Percentiles rank a stretch among this genome's conserved stretches.
phyloP scores from a whole-genome alignment of 495 filamentous ascomycete species.

The Penicillium canariense region DNA sequence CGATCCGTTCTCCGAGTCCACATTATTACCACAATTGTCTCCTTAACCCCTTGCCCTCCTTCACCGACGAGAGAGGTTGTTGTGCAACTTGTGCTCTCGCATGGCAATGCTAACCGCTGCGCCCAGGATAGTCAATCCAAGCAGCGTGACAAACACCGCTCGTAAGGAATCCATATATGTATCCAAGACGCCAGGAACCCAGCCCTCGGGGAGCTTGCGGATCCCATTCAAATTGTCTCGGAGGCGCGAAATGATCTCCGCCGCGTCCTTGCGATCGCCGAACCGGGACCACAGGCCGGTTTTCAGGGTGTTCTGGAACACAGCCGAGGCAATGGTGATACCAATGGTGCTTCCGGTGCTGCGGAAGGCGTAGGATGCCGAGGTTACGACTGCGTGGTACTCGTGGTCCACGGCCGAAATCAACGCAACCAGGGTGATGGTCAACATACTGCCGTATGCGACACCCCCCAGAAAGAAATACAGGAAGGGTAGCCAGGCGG shows the following conservation, averaged over 20 bases:
- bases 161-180: constrained; percentile 75
- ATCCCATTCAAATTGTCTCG: constrained; percentile 75
- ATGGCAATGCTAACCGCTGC: constrained; percentile 63
- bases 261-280: constrained; percentile 61
- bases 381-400: constrained; percentile 83
- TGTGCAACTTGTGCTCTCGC: constrained; percentile 77
- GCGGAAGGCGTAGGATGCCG: constrained; percentile 77
- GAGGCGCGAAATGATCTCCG: constrained; percentile 65
- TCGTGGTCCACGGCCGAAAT: constrained; percentile 79
- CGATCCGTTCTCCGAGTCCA: no score
- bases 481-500: constrained; percentile 62
- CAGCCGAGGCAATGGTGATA: constrained; percentile 69
- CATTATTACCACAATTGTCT: no score
- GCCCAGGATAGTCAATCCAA: constrained; percentile 60
- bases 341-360: constrained; percentile 82
- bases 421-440: constrained; percentile 72
- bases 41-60: background rate
- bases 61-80: constrained; percentile 59
- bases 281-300: constrained; percentile 63
- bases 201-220: constrained; percentile 62
- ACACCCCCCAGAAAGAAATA: constrained; percentile 66
- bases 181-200: constrained; percentile 65
- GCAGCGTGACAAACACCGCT: constrained; percentile 67
- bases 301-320: constrained; percentile 73
- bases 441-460: constrained; percentile 77